Evolutionary conservation across 495 filamentous ascomycete species (phyloP).

Genomic region (Annulohypoxylon bovei): DNA sequence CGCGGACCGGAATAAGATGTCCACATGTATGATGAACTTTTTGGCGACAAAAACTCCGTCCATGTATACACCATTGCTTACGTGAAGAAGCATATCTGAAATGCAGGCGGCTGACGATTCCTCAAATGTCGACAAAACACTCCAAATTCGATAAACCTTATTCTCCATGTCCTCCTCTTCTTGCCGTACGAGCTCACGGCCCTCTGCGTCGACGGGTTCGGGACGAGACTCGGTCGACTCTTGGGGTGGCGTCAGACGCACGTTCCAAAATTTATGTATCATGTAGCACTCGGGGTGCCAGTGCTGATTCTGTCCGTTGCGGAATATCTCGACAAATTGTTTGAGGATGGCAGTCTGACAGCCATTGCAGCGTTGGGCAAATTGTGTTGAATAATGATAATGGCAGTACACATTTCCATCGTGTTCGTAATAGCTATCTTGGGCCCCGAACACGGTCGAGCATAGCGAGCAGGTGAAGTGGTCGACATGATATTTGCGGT

Average conservation of each 20-base stretch:
- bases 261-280: slow-evolving; percentile 99
- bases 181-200: slow-evolving; percentile 77
- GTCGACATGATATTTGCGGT: slow-evolving; percentile 98
- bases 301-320: slow-evolving; percentile 97
- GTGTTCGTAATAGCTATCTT: slow-evolving; percentile 99
- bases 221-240: slow-evolving; percentile 47
- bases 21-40: slow-evolving; percentile 94
- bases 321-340: slow-evolving; percentile 98
- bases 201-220: slow-evolving; percentile 72
- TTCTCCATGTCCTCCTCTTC: slow-evolving; percentile 96
- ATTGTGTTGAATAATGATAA: slow-evolving; percentile 98
- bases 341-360: slow-evolving; percentile 98
- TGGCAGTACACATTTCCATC: slow-evolving; percentile 97
- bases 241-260: slow-evolving; percentile 70
- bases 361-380: slow-evolving; percentile 94
- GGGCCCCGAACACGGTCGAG: slow-evolving; percentile 95
- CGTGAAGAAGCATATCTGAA: slow-evolving; percentile 98
- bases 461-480: slow-evolving; percentile 99
- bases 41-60: slow-evolving; percentile 97
- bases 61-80: slow-evolving; percentile 96
- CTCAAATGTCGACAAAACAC: slow-evolving; percentile 94
- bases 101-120: slow-evolving; percentile 98
- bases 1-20: slow-evolving; percentile 88
- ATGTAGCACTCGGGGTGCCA: slow-evolving; percentile 99
- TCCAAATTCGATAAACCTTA: slow-evolving; percentile 98